Percentiles rank a stretch among this genome's conserved stretches.
Evolutionary conservation across 805 yeast species (phyloP).

Genomic region (Yarrowia deformans): DNA sequence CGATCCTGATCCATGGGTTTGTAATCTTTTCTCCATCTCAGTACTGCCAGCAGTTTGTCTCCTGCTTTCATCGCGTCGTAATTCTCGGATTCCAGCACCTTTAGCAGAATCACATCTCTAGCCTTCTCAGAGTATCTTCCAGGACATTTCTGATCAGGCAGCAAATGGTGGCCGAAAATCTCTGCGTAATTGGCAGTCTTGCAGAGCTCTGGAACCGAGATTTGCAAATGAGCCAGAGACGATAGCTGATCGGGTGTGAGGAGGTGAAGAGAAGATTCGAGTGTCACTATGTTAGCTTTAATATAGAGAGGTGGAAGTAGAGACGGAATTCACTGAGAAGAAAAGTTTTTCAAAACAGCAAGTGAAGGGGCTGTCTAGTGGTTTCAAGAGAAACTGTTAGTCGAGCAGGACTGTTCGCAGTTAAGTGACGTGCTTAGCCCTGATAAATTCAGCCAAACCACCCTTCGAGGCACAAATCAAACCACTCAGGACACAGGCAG

Average conservation of each 20-base stretch:
- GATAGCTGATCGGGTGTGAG: conserved; percentile 19
- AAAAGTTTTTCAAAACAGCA: neutral
- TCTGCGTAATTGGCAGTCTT: conserved; percentile 10
- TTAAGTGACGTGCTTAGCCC: no score
- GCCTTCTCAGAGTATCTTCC: conserved; percentile 17
- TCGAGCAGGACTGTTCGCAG: no score
- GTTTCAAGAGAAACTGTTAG: neutral
- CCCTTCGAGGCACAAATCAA: no score
- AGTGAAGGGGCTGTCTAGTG: neutral
- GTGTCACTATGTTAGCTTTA: conserved; percentile 2
- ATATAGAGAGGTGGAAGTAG: neutral
- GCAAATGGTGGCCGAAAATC: conserved; percentile 7
- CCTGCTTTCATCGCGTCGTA: conserved; percentile 15
- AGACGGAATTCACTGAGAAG: no score
- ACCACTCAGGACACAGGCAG: no score
- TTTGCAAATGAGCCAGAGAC: conserved; percentile 8
- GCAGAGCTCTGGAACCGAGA: conserved; percentile 14
- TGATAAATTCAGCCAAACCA: no score
- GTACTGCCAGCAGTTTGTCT: conserved; percentile 4
- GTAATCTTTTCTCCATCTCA: conserved; percentile 18
- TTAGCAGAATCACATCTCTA: conserved; percentile 11
- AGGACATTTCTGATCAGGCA: conserved; percentile 6
- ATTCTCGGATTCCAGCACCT: conserved; percentile 4
- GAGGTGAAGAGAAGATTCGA: conserved; percentile 24
- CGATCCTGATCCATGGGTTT: conserved; percentile 12